Evolutionary conservation across 192 early-diverging fungal species (phyloP), one percentile per base, ranked within the genome.

Genomic region (Coemansia sp.): DNA sequence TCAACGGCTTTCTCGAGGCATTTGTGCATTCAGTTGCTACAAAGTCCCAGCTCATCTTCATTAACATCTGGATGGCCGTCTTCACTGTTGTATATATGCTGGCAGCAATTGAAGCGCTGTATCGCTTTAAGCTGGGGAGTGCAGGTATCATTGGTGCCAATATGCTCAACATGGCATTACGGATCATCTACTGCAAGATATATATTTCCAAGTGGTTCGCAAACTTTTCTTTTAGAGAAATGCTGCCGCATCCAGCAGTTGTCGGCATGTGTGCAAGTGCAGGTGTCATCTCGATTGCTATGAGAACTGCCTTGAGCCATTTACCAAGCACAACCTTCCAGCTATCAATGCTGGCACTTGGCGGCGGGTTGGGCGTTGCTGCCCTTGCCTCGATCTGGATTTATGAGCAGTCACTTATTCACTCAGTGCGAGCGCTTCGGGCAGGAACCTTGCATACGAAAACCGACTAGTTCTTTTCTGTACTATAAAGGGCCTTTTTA

Each of bases 1-100:
- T 94, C 26, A 99, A 99, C 65, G 96, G 96, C 0, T 88, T 99
- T 49, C 87, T 91, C 5, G 96, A 99, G 65, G 90, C 88, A 1
- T 97, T 94, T 69, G 81, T 96, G 15, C 92, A 94, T 59, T 90
- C 88, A 2, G 90, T 93, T 15, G 96, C 87, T 0, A 72, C 87
- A 5, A 70, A 82, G 37, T 57, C 65, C 2, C 83, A 87, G 45
- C 69, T 98, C 9, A 30, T 68, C 5, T 40, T 57, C 15, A 78
- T 90, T 35, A 91, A 85, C 50, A 55, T 73, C 12, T 90, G 82
- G 80, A 90, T 96, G 90, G 80, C 88, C 18, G 76, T 44, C 3
- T 91, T 88, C 63, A 89, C 91, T 20, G 69, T 63, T 0, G 73
- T 78, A 3, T 97, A 94, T 67, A 83, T 86, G 39, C 40, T 55